Evolutionary conservation across 257 asterid species (phyloP), one percentile per base, ranked within the genome.

Genomic region (Paraleonurus japonicus): DNA sequence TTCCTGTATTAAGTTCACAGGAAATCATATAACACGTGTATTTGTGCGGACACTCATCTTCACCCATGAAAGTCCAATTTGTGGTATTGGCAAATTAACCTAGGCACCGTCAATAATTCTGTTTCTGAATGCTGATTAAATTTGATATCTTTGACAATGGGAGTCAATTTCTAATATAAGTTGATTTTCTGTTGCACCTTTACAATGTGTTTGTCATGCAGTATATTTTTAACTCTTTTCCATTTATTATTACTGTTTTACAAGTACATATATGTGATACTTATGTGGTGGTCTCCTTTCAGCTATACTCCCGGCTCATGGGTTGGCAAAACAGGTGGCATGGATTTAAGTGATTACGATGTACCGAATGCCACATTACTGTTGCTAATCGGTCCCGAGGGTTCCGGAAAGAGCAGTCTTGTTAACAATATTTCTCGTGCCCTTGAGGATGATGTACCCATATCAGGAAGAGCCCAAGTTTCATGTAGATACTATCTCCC

Each of bases 391-490:
- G 98, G 98, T 69, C 96, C 89, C 23, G 80, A 71, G 72, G 92
- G 89, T 74, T 89, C 97, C 23, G 96, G 98, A 23, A 93, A 93
- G 82, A 93, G 97, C 82, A 87, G 87, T 67, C 95, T 90, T n/a
- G 77, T 93, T 22, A 93, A 90, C 88, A 90, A 80, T 65, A 82
- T 90, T 19, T 93, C 93, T 26, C 70, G 67, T 55, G 81, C 80
- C 30, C 76, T 90, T 11, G 96, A 85, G 65, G 74, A 77, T 28
- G 74, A 82, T 24, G 24, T 61, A 5, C 83, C 79, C 71, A 66
- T 64, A 70, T 79, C 98, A 23, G 82, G 77, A 67, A 86, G 95
- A 75, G 97, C 98, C 7, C 96, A 87, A 85, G 92, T 85, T 39
- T 88, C 95, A 23, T 71, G 98, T 86, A 85, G 5, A 51, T 60